Evolutionary conservation across 1,284 basidiomycete genomes (phyloP).

Genomic region (Irpex rosettiformis): DNA sequence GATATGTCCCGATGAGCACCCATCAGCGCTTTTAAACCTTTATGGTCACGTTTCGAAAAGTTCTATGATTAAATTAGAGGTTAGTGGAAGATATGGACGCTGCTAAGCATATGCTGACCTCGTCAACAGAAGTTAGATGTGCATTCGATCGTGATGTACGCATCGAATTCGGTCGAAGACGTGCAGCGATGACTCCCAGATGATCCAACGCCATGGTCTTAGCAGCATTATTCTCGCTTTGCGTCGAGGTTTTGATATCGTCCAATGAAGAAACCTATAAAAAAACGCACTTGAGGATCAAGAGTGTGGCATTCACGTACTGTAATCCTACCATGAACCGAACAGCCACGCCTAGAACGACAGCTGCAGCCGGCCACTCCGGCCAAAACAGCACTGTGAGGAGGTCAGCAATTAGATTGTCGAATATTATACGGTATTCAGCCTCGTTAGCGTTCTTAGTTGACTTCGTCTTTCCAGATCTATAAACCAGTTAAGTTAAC

Average conservation of each 20-base stretch:
- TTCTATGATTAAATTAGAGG: slow-evolving; percentile 40
- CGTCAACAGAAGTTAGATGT: slow-evolving; percentile 59
- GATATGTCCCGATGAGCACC: slow-evolving; percentile 61
- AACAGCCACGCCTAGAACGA: slow-evolving; percentile 76
- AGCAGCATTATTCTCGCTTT: slow-evolving; percentile 74
- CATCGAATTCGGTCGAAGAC: slow-evolving; percentile 64
- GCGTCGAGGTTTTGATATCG: slow-evolving; percentile 67
- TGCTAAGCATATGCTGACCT: slow-evolving; percentile 36
- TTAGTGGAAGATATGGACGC: background rate
- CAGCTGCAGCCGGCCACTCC: slow-evolving; percentile 92
- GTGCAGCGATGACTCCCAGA: slow-evolving; percentile 86
- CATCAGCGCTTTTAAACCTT: slow-evolving; percentile 56
- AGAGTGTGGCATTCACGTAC: background rate
- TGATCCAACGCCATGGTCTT: slow-evolving; percentile 91
- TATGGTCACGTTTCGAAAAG: slow-evolving; percentile 45
- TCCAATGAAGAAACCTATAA: slow-evolving; percentile 75
- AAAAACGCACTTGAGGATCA: background rate
- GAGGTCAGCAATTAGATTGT: slow-evolving; percentile 85
- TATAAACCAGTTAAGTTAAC: slow-evolving; percentile 20
- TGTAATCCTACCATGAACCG: slow-evolving; percentile 71
- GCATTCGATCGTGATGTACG: slow-evolving; percentile 19
- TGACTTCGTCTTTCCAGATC: slow-evolving; percentile 78
- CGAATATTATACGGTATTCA: slow-evolving; percentile 89
- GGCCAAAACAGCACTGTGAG: slow-evolving; percentile 90
- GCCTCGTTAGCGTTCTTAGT: slow-evolving; percentile 88